Evolutionary conservation across 225 moss, liverwort and hornwort genomes (phyloP).

Genomic region (Polytrichum formosum): DNA sequence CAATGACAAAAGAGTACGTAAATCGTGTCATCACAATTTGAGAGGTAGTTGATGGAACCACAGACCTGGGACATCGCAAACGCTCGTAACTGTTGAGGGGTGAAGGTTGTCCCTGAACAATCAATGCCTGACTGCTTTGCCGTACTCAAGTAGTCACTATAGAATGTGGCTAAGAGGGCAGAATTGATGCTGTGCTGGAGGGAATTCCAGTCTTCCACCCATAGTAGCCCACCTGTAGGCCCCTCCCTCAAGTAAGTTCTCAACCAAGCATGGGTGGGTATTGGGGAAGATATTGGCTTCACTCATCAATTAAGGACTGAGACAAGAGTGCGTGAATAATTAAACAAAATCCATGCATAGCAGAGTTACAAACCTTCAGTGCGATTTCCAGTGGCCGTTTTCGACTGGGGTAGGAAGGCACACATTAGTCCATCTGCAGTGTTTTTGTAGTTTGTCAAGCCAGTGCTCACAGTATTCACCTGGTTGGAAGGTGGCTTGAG

Average conservation of each 20-base stretch:
- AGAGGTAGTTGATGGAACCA: background rate
- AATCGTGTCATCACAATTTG: no score
- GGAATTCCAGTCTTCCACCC: slow-evolving; percentile 60
- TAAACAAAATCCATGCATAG: no score
- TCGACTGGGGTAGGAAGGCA: slow-evolving; percentile 71
- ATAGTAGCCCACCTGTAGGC: slow-evolving; percentile 75
- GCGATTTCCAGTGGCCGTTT: slow-evolving; percentile 57
- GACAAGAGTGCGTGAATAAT: no score
- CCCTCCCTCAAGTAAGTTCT: slow-evolving; percentile 3
- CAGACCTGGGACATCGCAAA: slow-evolving; percentile 82
- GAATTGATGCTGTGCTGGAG: slow-evolving; percentile 75
- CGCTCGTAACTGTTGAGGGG: slow-evolving; percentile 55
- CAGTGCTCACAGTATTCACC: slow-evolving; percentile 41
- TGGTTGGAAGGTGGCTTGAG: slow-evolving; percentile 54
- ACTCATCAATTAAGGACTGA: no score
- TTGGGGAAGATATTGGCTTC: no score
- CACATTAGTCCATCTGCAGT: slow-evolving; percentile 93
- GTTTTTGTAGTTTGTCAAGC: slow-evolving; percentile 59
- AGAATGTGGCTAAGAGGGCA: slow-evolving; percentile 74
- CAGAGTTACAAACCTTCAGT: slow-evolving; percentile 46
- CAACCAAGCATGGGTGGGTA: no score
- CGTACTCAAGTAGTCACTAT: slow-evolving; percentile 78
- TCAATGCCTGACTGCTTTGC: slow-evolving; percentile 47
- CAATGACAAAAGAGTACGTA: no score
- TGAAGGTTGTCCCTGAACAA: slow-evolving; percentile 68